These are phyloP conservation scores for Protoeuglena noctilucae DNA, from an alignment of 139 green algal genomes.

Conservation along the genomic window DNA sequence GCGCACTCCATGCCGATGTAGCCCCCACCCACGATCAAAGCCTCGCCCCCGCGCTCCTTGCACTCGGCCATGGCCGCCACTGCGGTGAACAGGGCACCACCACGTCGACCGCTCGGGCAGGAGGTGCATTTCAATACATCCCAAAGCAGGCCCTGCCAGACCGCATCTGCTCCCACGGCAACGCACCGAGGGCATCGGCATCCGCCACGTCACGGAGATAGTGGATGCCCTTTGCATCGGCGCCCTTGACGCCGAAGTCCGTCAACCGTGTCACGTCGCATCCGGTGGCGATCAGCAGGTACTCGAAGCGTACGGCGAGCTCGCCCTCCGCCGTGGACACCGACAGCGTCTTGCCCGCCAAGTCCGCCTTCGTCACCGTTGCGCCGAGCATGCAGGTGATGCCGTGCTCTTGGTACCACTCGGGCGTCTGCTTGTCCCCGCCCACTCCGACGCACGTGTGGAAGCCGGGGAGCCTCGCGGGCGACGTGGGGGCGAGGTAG, in stretches of 20 bases:
- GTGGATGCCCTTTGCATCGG: conserved; percentile 58
- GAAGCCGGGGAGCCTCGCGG: conserved; percentile 75
- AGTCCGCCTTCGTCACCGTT: conserved; percentile 31
- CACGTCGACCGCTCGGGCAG: too few relatives aligned
- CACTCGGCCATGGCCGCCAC: conserved; percentile 30
- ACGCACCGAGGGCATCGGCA: conserved; percentile 50
- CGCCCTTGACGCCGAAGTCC: conserved; percentile 47
- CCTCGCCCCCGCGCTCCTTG: too few relatives aligned
- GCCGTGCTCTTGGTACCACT: conserved; percentile 69
- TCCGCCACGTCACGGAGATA: conserved; percentile 69
- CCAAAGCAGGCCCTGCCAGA: too few relatives aligned
- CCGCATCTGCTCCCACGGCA: too few relatives aligned
- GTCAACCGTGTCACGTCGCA: conserved; percentile 37
- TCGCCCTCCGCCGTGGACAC: conserved; percentile 32
- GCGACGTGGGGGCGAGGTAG: conserved; percentile 49
- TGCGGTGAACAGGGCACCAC: too few relatives aligned
- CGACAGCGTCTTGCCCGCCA: conserved; percentile 38
- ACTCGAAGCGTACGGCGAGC: conserved; percentile 49
- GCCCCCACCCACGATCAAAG: too few relatives aligned
- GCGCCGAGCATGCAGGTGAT: conserved; percentile 8
- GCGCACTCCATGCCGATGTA: conserved; percentile 82
- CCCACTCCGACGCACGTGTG: conserved; percentile 83
- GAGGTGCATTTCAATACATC: too few relatives aligned
- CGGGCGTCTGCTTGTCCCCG: conserved; percentile 45
- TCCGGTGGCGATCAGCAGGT: conserved; percentile 72